Base-by-base conservation (phyloP, 257 asterid genomes). In the Coffea canephora region DNA sequence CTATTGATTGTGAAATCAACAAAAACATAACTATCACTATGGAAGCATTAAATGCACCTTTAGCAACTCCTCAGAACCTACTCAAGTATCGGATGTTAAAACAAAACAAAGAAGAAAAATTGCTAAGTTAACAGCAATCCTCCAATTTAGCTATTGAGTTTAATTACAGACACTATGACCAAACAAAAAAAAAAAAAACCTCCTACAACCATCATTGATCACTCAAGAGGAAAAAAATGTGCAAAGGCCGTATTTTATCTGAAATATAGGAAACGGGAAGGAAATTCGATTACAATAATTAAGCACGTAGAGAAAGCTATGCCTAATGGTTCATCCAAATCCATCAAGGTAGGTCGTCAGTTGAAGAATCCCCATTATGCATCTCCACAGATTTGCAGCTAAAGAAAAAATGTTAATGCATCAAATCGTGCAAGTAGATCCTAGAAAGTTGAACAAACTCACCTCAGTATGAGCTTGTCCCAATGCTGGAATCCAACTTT, bases 401-500 rank as follows among this genome's bases (percentile, higher is more conserved):
- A 14, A 77, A 68, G 55, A 27, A 50, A 57, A 77, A 12, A 50
- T 39, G 62, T 31, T 55, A 57, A 61, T 62, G 50, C 70, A 16
- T 54, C 23, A 21, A 4, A 18, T 18, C 14, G 43, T 8, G 78
- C 69, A 76, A 76, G 74, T 12, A 15, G 31, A 52, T 50, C 34
- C 34, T 21, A 43, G 49, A 14, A 52, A 75, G 34, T 43, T 9
- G 43, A 41, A 55, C 12, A 62, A 45, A 61, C 79, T 79, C 76
- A 94, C 98, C 99, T 90, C 67, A 95, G 78, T 71, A 93, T 79
- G 86, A 95, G 97, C 81, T 90, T 84, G 81, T 91, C 94, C 93
- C 97, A 95, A 66, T 86, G 85, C 23, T 79, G 83, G 78, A 90
- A 93, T 79, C 97, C 98, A 75, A 89, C 93, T 61, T 76, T 89